Conservation (phyloP, 345 rosid genomes). For the Populus deltoides region DNA sequence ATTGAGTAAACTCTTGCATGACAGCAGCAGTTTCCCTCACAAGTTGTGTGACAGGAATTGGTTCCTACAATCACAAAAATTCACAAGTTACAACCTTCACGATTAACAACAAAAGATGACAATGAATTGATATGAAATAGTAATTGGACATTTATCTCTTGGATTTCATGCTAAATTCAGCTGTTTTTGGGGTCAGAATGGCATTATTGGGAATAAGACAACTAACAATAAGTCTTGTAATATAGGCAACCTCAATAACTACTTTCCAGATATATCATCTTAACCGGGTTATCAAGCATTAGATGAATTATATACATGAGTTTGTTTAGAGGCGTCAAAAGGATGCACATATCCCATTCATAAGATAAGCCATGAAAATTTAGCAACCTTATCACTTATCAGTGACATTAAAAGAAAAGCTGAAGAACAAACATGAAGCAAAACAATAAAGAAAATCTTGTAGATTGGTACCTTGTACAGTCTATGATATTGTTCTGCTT, state of each 20-base stretch:
- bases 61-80: constrained; percentile 51
- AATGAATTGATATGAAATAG: not conserved
- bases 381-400: not conserved
- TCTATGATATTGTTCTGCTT: constrained; percentile 80
- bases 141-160: not conserved
- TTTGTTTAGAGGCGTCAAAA: not conserved
- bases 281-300: not conserved
- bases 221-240: not conserved
- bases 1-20: no score
- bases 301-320: not conserved
- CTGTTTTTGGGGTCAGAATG: not conserved
- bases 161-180: not conserved
- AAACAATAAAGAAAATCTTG: not conserved
- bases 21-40: constrained; percentile 27
- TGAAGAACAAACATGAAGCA: not conserved
- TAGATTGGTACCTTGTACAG: constrained; percentile 59
- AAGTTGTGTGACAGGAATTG: constrained; percentile 87
- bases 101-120: not conserved
- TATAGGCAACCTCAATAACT: not conserved
- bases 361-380: not conserved
- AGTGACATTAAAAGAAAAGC: no score
- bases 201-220: not conserved
- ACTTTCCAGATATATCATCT: not conserved
- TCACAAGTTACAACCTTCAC: not conserved
- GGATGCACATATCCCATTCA: not conserved